phyloP scores from a whole-genome alignment of 805 yeast genomes.

The Saccharomycopsis fibuligera region DNA sequence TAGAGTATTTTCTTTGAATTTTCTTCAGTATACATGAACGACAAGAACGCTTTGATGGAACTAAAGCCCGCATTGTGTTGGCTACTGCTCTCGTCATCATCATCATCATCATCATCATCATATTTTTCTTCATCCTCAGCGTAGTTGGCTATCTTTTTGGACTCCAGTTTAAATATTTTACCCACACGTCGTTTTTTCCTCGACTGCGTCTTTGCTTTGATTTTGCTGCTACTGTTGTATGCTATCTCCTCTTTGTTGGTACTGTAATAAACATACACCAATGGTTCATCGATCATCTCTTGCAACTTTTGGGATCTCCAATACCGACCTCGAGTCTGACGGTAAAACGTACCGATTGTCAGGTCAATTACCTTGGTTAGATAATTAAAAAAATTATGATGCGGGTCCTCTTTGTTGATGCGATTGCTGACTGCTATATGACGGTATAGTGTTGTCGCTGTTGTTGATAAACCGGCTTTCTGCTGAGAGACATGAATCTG shows the following conservation, averaged over 20 bases:
- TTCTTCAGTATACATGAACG: conserved; percentile 5
- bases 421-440: neutral
- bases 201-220: neutral
- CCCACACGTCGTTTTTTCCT: too few species aligned
- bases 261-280: conserved; percentile 10
- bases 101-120: too few species aligned
- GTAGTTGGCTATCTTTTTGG: neutral
- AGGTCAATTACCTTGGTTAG: conserved; percentile 6
- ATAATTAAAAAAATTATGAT: neutral
- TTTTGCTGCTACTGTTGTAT: neutral
- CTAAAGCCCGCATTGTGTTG: too few species aligned
- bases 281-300: conserved; percentile 4
- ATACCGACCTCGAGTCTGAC: conserved; percentile 5
- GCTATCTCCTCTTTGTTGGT: neutral
- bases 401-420: neutral
- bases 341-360: conserved; percentile 11
- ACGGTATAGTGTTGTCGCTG: neutral
- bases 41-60: conserved; percentile 11
- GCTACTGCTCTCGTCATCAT: too few species aligned
- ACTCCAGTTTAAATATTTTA: neutral
- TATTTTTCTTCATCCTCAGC: too few species aligned
- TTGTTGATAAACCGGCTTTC: too few species aligned
- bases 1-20: conserved; percentile 2
- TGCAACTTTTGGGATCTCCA: conserved; percentile 13
- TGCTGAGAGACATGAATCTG: too few species aligned